Base-by-base conservation (phyloP, 1,139 yeast genomes). In the Geotrichum reessii region DNA sequence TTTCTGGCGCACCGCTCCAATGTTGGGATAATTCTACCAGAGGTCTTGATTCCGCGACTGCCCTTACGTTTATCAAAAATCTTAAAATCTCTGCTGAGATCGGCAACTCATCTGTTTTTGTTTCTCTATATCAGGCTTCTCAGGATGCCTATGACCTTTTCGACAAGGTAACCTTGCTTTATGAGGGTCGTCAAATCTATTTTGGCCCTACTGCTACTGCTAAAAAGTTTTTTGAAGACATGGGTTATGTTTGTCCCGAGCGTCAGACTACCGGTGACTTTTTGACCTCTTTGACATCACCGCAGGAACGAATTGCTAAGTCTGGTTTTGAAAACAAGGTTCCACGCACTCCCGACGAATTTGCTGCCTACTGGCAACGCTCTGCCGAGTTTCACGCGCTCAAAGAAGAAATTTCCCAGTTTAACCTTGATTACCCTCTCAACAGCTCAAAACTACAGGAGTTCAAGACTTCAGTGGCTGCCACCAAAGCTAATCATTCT, bases 241-340 rank as follows among this genome's bases (percentile, higher is more conserved):
- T 86, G 87, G 93, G 93, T 47, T 86, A 82, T 71, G 78, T 77
- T 14, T 86, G 90, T 67, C 86, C 88, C 46, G 77, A 79, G 50
- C 83, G 96, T 71, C 91, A 86, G 74, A 85, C 95, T 6, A 85
- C 93, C 61, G 88, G 92, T 19, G 96, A 89, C 71, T 89, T 81
- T 71, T 76, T 89, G 67, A 88, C 96, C 1, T 83, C 95, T 1
- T 76, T 88, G 56, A 86, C 95, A 1, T 84, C 84, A 66, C 92
- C 95, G 5, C 73, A 77, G 3, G 95, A 86, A 70, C 81, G 95
- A 71, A 72, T 75, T n/a, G 71, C 80, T 8, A 72, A 72, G 59
- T 71, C 74, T 17, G 95, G 92, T 1, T 79, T 67, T 61, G 93
- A 87, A 68, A 65, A 75, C 57, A 76, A 72, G 60, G 91, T 85